Percentiles rank a stretch among this genome's conserved stretches.
These are phyloP conservation scores for Hanseniaspora uvarum DNA, from an alignment of 1,139 yeast species.

Conservation along the genomic window DNA sequence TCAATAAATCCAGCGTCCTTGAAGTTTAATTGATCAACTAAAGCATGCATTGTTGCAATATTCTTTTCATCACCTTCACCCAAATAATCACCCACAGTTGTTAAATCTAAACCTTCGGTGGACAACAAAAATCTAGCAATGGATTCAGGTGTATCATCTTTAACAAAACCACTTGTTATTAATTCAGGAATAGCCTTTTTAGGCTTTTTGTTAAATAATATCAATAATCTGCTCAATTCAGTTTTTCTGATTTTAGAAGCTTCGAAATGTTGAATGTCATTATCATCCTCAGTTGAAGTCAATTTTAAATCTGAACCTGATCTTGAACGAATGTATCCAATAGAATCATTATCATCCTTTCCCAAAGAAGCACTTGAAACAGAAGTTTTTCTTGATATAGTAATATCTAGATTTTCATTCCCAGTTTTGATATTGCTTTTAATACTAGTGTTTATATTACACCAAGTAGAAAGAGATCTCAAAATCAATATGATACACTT, in stretches of 20 bases:
- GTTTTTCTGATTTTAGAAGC: slow-evolving; percentile 74
- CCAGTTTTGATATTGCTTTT: slow-evolving; percentile 3
- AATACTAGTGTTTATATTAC: slow-evolving; percentile 49
- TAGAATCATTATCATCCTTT: slow-evolving; percentile 5
- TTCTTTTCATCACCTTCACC: slow-evolving; percentile 82
- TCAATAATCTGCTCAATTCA: slow-evolving; percentile 65
- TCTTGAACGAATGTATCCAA: slow-evolving; percentile 31
- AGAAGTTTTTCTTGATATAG: slow-evolving; percentile 14
- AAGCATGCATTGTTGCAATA: slow-evolving; percentile 81
- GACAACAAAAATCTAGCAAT: slow-evolving; percentile 66
- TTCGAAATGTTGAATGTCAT: slow-evolving; percentile 77
- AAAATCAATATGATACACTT: slow-evolving; percentile 74
- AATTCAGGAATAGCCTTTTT: slow-evolving; percentile 63
- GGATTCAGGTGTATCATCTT: slow-evolving; percentile 47
- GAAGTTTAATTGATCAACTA: slow-evolving; percentile 83
- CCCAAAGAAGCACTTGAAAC: slow-evolving; percentile 6
- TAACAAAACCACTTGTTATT: slow-evolving; percentile 52
- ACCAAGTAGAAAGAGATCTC: slow-evolving; percentile 77
- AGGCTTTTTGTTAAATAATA: slow-evolving; percentile 75
- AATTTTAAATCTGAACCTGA: slow-evolving; percentile 32
- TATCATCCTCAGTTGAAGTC: slow-evolving; percentile 30
- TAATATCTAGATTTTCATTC: slow-evolving; percentile 17
- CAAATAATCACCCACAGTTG: slow-evolving; percentile 77
- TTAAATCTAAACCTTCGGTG: slow-evolving; percentile 76
- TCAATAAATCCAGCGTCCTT: slow-evolving; percentile 60